A percentile compares a stretch with the other conserved stretches of the same genome.
phyloP scores from a whole-genome alignment of 495 filamentous ascomycete genomes.

The Hypoxylon cercidicola region DNA sequence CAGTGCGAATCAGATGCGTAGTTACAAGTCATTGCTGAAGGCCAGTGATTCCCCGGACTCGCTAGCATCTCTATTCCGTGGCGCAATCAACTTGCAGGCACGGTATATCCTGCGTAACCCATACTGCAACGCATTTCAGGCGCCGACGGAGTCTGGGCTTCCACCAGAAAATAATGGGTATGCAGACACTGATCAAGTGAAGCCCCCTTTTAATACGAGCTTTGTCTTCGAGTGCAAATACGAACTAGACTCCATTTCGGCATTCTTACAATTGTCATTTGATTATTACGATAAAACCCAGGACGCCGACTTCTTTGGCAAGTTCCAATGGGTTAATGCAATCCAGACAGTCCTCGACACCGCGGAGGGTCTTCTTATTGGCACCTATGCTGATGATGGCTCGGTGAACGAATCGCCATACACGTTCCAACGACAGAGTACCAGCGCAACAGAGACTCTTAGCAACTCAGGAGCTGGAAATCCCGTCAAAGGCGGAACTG shows the following conservation, averaged over 20 bases:
- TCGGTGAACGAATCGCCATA: constrained; percentile 62
- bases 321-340: constrained; percentile 63
- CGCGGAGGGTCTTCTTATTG: constrained; percentile 61
- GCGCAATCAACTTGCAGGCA: constrained; percentile 73
- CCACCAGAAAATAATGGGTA: constrained; percentile 51
- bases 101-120: constrained; percentile 68
- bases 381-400: constrained; percentile 67
- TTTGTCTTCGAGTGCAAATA: constrained; percentile 67
- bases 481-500: constrained; percentile 66
- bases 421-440: constrained; percentile 65
- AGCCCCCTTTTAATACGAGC: constrained; percentile 35
- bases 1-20: constrained; percentile 73
- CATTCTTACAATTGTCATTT: constrained; percentile 68
- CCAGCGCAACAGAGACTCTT: constrained; percentile 67
- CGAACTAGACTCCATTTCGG: constrained; percentile 74
- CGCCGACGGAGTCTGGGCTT: constrained; percentile 64
- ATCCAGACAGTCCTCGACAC: constrained; percentile 61
- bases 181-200: constrained; percentile 41
- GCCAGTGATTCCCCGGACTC: constrained; percentile 55
- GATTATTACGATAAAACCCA: constrained; percentile 69
- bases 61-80: constrained; percentile 68
- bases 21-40: constrained; percentile 67
- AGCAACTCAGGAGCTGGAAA: constrained; percentile 67
- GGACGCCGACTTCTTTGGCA: constrained; percentile 67
- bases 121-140: constrained; percentile 75